Base-by-base conservation (phyloP, 768 basidiomycete species). In the Erythrobasidium yunnanense region DNA sequence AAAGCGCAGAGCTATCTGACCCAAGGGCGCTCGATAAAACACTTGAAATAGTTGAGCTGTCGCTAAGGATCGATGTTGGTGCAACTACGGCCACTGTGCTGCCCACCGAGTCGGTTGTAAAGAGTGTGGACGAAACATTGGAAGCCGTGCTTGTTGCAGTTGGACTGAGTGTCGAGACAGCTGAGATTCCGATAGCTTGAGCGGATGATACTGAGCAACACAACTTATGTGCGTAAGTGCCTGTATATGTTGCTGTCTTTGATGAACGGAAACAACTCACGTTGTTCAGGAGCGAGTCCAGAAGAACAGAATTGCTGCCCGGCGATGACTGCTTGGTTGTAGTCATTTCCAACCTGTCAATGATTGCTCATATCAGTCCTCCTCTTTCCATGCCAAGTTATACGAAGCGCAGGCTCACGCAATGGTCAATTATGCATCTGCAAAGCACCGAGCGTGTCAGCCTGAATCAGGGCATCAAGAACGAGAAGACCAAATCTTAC, bases 401-500 rank as follows among this genome's bases (percentile, higher is more conserved):
- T 23, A 7, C 30, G 23, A 45, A 38, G 29, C 23, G 4, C 6
- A 20, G 42, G 42, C 60, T n/a, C 52, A 63, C 60, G 49, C 60
- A 63, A 38, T 63, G 60, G 4, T 33, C 60, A 32, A 51, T 17
- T 4, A 63, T 51, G 47, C 60, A 63, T 5, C 60, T 51, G 27
- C 17, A 4, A 4, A 27, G 13, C 7, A 3, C 22, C n/a, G 38
- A 47, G 29, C n/a, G 5, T 22, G 30, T 55, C 23, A 55, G 54
- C 54, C 8, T n/a, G n/a, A n/a, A n/a, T n/a, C n/a, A n/a, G n/a
- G n/a, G n/a, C n/a, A n/a, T n/a, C n/a, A n/a, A n/a, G n/a, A n/a
- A n/a, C n/a, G n/a, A n/a, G n/a, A n/a, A n/a, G n/a, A n/a, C n/a
- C 6, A 54, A 27, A 32, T 15, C 56, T 47, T 46, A 58, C 56